Percentiles rank a stretch among this genome's conserved stretches.
These are phyloP conservation scores for Schizochytrium sp. DNA, from an alignment of 108 stramenopile species.

Conservation along the genomic window DNA sequence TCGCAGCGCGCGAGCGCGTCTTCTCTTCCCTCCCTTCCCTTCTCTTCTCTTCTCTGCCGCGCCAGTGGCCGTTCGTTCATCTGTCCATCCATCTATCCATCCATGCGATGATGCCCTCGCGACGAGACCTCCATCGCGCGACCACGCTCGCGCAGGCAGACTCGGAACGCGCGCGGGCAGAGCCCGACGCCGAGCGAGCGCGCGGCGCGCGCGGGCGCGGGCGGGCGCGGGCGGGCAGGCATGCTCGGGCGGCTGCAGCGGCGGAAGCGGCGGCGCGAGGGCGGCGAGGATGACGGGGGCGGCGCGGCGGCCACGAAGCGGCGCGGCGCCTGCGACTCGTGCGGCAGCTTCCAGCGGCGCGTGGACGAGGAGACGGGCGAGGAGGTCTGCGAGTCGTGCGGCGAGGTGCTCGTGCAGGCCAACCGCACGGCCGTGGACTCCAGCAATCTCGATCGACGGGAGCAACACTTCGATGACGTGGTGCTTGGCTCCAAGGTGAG, in stretches of 20 bases:
- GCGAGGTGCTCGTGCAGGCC: not conserved
- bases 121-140: too few species aligned
- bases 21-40: too few species aligned
- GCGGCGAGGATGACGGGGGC: not conserved
- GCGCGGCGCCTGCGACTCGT: not conserved
- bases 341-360: not conserved
- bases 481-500: not conserved
- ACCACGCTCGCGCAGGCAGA: too few species aligned
- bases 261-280: not conserved
- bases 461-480: not conserved
- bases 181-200: too few species aligned
- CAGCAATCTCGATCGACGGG: not conserved
- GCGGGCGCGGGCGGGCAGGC: too few species aligned
- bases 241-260: not conserved
- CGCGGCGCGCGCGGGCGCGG: too few species aligned
- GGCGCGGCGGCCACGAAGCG: not conserved
- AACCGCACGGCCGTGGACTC: not conserved
- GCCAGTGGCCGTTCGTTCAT: too few species aligned
- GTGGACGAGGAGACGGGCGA: not conserved
- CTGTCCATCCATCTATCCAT: too few species aligned
- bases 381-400: not conserved
- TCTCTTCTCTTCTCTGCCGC: too few species aligned
- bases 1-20: too few species aligned
- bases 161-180: too few species aligned
- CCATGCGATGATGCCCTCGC: too few species aligned